Conservation (phyloP, 768 basidiomycete genomes). For the Omphalotus guepiniiformis region DNA sequence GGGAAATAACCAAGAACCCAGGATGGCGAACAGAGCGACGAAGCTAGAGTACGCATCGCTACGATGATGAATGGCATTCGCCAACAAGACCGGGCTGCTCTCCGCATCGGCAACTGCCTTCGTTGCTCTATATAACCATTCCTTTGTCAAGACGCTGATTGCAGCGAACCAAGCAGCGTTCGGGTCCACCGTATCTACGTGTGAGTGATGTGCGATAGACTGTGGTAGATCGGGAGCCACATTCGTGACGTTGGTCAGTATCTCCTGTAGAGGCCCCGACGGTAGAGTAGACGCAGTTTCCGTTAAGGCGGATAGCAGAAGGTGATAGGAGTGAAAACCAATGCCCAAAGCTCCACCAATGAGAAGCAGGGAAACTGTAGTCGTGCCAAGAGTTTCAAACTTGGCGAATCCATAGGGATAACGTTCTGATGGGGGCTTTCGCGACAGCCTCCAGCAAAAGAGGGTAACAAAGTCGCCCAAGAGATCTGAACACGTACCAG, state of each 20-base stretch:
- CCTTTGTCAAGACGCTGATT: constrained; percentile 75
- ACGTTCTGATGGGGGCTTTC: constrained; percentile 68
- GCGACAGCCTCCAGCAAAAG: constrained; percentile 81
- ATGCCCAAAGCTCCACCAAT: constrained; percentile 81
- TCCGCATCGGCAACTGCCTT: constrained; percentile 89
- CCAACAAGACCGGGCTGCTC: constrained; percentile 83
- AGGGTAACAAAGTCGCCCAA: constrained; percentile 90
- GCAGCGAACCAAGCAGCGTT: constrained; percentile 98
- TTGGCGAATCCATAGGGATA: constrained; percentile 93
- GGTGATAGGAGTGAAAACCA: constrained; percentile 86
- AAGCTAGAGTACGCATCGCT: constrained; percentile 92
- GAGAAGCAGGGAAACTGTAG: constrained; percentile 81
- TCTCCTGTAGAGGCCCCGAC: constrained; percentile 57
- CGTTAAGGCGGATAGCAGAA: constrained; percentile 70
- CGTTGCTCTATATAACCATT: constrained; percentile 90
- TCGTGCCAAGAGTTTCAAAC: constrained; percentile 94
- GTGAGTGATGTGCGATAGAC: constrained; percentile 52
- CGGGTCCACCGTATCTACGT: constrained; percentile 65
- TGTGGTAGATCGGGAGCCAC: constrained; percentile 50
- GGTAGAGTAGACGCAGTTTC: constrained; percentile 62
- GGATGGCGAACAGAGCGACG: constrained; percentile 88
- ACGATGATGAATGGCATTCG: constrained; percentile 98
- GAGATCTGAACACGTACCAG: constrained; percentile 47
- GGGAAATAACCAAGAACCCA: constrained; percentile 86
- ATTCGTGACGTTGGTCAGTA: constrained; percentile 54